Base-by-base conservation (phyloP, 2,329 filamentous ascomycete genomes). In the Calonectria hawksworthii region DNA sequence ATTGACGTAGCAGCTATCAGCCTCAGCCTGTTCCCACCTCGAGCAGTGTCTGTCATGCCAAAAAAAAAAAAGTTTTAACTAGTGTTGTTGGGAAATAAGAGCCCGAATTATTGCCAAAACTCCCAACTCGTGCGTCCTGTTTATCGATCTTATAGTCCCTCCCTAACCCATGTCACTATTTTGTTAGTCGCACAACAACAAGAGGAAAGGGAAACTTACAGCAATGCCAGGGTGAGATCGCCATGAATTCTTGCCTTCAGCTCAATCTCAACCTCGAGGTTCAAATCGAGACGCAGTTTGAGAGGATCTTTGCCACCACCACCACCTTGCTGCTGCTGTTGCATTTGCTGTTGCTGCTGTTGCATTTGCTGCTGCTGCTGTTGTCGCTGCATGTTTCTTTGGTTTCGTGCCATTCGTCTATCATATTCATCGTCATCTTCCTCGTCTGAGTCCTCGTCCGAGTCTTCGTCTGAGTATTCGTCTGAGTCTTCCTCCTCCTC, bases 231-330 rank as follows among this genome's bases (percentile, higher is more conserved):
- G 41, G 94, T 96, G 77, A 98, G 86, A 86, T 98, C 95, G 82
- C 95, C 95, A 80, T 96, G 93, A 78, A 97, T 96, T 84, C 93
- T 93, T 26, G 95, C 95, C 89, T 97, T 97, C 75, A 97, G 89
- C 80, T 95, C 93, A 75, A 97, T 94, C 85, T 97, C 95, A 65
- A 97, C 90, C 78, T 97, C 95, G 72, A 97, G 88, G 84, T 97
- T 97, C 72, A 96, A 88, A 82, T 97, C 95, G 28, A 97, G 86
- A 47, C 93, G 90, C 80, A 97, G 85, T 83, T 93, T 93, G 82
- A 96, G 86, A 32, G 80, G 73, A 36, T 82, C 79, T 4, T 80
- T 80, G 32, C 72, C 70, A n/a, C 76, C 78, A 36, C 77, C 77
- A 7, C 79, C 78, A 11, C 74, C 76, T 38, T 61, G 21, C 30